Conservation (phyloP, 2,329 filamentous ascomycete genomes). For the Paecilomyces dactylethromorphus region DNA sequence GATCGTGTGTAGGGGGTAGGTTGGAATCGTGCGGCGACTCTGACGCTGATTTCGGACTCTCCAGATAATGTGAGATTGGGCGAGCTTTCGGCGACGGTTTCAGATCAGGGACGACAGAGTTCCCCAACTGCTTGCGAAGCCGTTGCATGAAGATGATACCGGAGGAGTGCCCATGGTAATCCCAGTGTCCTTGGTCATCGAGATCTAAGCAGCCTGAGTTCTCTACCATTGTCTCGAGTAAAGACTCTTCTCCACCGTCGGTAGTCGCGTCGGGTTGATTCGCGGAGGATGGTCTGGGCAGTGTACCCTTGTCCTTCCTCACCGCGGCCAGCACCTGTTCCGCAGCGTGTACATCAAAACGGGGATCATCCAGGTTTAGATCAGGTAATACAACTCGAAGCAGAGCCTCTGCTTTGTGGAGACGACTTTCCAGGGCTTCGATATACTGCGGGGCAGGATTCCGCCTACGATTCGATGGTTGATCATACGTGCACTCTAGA, state of each 20-base stretch:
- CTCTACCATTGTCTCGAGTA: slow-evolving; percentile 91
- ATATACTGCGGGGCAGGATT: slow-evolving; percentile 92
- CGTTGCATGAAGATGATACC: slow-evolving; percentile 81
- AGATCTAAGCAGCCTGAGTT: slow-evolving; percentile 86
- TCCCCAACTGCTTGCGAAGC: slow-evolving; percentile 81
- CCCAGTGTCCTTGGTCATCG: slow-evolving; percentile 85
- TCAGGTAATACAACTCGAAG: slow-evolving; percentile 75
- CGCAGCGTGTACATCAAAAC: slow-evolving; percentile 68
- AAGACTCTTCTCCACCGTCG: slow-evolving; percentile 55
- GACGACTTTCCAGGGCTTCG: slow-evolving; percentile 74
- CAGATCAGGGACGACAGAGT: slow-evolving; percentile 58
- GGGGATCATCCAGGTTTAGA: slow-evolving; percentile 77
- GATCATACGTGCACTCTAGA: slow-evolving; percentile 88
- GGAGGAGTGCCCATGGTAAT: slow-evolving; percentile 91
- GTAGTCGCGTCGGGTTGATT: slow-evolving; percentile 20
- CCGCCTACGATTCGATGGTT: slow-evolving; percentile 82
- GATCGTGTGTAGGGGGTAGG: slow-evolving; percentile 52
- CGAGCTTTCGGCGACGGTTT: slow-evolving; percentile 47
- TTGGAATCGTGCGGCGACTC: slow-evolving; percentile 58
- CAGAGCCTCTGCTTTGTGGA: slow-evolving; percentile 76
- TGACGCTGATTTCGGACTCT: slow-evolving; percentile 60
- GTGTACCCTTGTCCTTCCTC: slow-evolving; percentile 27
- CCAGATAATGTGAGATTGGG: slow-evolving; percentile 54
- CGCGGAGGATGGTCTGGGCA: slow-evolving; percentile 12
- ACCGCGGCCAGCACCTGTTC: slow-evolving; percentile 53